Percentiles rank a stretch among this genome's conserved stretches.
These are phyloP conservation scores for Tagetes erecta DNA, from an alignment of 129 eudicot species.

Conservation along the genomic window DNA sequence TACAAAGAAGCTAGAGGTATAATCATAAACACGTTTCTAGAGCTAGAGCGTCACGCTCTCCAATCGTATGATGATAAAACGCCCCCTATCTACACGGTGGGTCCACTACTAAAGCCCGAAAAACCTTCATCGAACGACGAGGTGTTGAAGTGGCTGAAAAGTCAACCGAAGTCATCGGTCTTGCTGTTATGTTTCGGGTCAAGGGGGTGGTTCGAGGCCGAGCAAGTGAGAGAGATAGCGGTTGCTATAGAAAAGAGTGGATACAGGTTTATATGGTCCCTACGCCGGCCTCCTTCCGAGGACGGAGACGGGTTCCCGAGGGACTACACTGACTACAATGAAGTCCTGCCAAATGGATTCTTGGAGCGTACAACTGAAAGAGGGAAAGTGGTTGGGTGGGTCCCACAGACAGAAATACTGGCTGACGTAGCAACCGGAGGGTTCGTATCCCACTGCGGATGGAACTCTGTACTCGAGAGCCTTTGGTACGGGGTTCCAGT, in stretches of 20 bases:
- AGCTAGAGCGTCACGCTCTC: constrained; percentile 48
- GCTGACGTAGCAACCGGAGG: constrained; percentile 38
- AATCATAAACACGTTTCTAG: constrained; percentile 49
- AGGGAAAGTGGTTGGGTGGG: constrained; percentile 48
- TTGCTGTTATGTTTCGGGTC: constrained; percentile 41
- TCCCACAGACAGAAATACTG: constrained; percentile 37
- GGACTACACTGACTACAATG: constrained; percentile 22
- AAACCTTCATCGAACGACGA: not conserved
- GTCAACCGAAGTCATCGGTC: constrained; percentile 43
- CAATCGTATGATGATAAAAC: constrained; percentile 24
- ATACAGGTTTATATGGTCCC: constrained; percentile 38
- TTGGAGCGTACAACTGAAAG: constrained; percentile 30
- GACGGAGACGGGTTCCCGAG: constrained; percentile 16
- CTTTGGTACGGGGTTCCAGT: constrained; percentile 39
- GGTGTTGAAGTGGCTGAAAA: constrained; percentile 46
- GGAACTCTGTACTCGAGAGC: constrained; percentile 48
- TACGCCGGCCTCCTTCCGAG: constrained; percentile 26
- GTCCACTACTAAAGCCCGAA: constrained; percentile 48
- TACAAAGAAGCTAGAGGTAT: constrained; percentile 53
- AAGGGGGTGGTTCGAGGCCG: constrained; percentile 26
- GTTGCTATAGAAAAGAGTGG: constrained; percentile 29
- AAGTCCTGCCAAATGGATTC: constrained; percentile 36
- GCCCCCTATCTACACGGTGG: constrained; percentile 48
- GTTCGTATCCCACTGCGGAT: constrained; percentile 47
- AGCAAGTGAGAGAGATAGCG: constrained; percentile 40